Percentiles rank a stretch among this genome's conserved stretches.
Evolutionary conservation across 306 rosid genomes (phyloP).

Genomic region (Clitoria ternatea): DNA sequence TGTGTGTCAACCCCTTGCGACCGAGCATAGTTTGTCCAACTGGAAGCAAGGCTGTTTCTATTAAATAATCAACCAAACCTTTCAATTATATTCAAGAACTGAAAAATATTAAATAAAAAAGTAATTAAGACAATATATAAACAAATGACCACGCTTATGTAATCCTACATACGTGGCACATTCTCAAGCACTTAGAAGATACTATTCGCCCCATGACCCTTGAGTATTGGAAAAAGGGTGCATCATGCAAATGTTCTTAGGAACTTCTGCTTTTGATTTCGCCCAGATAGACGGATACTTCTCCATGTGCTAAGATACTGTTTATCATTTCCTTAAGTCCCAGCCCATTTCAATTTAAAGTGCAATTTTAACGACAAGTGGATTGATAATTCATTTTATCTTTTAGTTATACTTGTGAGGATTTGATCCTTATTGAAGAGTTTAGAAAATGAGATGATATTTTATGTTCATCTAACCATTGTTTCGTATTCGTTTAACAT

Average conservation of each 20-base stretch:
- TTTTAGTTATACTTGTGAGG: too few relatives aligned
- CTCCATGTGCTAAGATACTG: slow-evolving; percentile 34
- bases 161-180: slow-evolving; percentile 22
- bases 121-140: neutral
- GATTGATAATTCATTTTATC: too few relatives aligned
- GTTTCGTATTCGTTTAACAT: too few relatives aligned
- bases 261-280: slow-evolving; percentile 11
- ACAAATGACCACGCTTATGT: neutral
- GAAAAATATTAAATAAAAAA: neutral
- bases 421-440: too few relatives aligned
- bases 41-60: slow-evolving; percentile 30
- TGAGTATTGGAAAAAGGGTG: slow-evolving; percentile 20
- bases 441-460: too few relatives aligned
- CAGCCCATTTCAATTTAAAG: slow-evolving; percentile 25
- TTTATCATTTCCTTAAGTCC: slow-evolving; percentile 30
- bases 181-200: slow-evolving; percentile 26
- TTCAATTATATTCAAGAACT: slow-evolving; percentile 28
- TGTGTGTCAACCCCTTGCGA: neutral
- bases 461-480: too few relatives aligned
- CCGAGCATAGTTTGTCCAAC: slow-evolving; percentile 21
- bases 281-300: slow-evolving; percentile 18
- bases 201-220: neutral
- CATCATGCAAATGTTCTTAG: slow-evolving; percentile 21
- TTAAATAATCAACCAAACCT: slow-evolving; percentile 26
- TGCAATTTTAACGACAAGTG: too few relatives aligned